Evolutionary conservation across 1,139 yeast genomes (phyloP).

Genomic region (Magnusiomyces clavatus): DNA sequence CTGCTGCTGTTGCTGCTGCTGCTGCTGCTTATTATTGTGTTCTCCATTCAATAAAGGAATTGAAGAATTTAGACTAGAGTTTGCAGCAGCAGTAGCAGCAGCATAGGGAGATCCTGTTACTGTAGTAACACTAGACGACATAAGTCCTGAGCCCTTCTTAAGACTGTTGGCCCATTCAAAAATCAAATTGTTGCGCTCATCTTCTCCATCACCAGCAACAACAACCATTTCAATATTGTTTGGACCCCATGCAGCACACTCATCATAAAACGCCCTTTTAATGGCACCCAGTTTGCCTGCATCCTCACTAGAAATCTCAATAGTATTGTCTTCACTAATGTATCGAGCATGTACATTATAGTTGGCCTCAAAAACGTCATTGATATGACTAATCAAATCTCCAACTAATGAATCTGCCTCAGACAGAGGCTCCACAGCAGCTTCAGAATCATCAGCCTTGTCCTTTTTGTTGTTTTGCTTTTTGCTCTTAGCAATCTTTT

Average conservation of each 20-base stretch:
- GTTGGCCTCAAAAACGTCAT: slow-evolving; percentile 52
- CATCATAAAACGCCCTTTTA: slow-evolving; percentile 17
- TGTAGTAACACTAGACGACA: slow-evolving; percentile 16
- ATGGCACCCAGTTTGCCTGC: slow-evolving; percentile 22
- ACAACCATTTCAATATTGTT: slow-evolving; percentile 16
- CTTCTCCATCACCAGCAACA: slow-evolving; percentile 61
- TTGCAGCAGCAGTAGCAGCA: not conserved
- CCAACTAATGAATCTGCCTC: slow-evolving; percentile 50
- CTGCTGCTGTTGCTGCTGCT: not conserved
- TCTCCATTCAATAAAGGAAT: not conserved
- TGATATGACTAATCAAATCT: slow-evolving; percentile 77
- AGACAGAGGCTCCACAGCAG: not conserved
- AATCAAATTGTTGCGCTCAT: slow-evolving; percentile 54
- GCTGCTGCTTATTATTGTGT: too few species aligned
- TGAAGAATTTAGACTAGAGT: not conserved
- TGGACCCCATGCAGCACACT: too few species aligned
- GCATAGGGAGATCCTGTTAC: not conserved
- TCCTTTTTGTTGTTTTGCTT: not conserved
- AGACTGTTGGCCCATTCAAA: slow-evolving; percentile 49
- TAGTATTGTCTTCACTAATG: slow-evolving; percentile 41
- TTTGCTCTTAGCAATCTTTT: not conserved
- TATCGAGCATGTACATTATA: slow-evolving; percentile 73
- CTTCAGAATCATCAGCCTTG: not conserved
- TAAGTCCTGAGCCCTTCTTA: slow-evolving; percentile 36
- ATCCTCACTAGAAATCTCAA: slow-evolving; percentile 21